Percentiles rank a stretch among this genome's conserved stretches.
phyloP scores from a whole-genome alignment of 2,329 filamentous ascomycete genomes.

The Myriosclerotinia curreyana region DNA sequence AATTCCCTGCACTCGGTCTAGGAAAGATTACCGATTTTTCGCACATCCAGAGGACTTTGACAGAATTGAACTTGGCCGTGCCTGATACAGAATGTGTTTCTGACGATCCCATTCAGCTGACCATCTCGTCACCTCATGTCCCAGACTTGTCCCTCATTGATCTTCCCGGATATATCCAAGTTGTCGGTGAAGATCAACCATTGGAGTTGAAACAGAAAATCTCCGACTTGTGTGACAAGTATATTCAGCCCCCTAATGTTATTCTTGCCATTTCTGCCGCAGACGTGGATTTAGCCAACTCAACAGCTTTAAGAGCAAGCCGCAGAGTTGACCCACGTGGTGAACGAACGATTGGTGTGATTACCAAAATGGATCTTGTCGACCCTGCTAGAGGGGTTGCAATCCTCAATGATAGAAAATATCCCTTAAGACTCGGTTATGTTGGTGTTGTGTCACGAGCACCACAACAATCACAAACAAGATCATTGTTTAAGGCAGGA shows the following conservation, averaged over 20 bases:
- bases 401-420: slow-evolving; percentile 85
- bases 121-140: slow-evolving; percentile 92
- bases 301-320: slow-evolving; percentile 84
- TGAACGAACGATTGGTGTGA: slow-evolving; percentile 95
- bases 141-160: slow-evolving; percentile 95
- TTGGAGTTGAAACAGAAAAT: slow-evolving; percentile 93
- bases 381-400: slow-evolving; percentile 74
- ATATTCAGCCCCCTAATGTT: slow-evolving; percentile 93
- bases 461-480: slow-evolving; percentile 51
- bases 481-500: slow-evolving; percentile 77
- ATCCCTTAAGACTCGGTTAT: slow-evolving; percentile 90
- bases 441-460: slow-evolving; percentile 90
- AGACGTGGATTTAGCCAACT: slow-evolving; percentile 96
- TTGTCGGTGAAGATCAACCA: slow-evolving; percentile 87
- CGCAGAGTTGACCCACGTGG: slow-evolving; percentile 89
- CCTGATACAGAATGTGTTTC: slow-evolving; percentile 89
- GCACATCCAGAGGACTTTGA: slow-evolving; percentile 88
- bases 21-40: slow-evolving; percentile 89
- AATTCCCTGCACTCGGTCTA: slow-evolving; percentile 88
- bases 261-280: slow-evolving; percentile 96
- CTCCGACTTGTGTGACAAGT: slow-evolving; percentile 93
- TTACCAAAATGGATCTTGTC: slow-evolving; percentile 98
- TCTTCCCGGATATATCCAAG: slow-evolving; percentile 95
- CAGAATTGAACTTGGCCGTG: slow-evolving; percentile 90
- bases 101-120: slow-evolving; percentile 93